phyloP scores from a whole-genome alignment of 495 filamentous ascomycete genomes.

The Alectoria sarmentosa region DNA sequence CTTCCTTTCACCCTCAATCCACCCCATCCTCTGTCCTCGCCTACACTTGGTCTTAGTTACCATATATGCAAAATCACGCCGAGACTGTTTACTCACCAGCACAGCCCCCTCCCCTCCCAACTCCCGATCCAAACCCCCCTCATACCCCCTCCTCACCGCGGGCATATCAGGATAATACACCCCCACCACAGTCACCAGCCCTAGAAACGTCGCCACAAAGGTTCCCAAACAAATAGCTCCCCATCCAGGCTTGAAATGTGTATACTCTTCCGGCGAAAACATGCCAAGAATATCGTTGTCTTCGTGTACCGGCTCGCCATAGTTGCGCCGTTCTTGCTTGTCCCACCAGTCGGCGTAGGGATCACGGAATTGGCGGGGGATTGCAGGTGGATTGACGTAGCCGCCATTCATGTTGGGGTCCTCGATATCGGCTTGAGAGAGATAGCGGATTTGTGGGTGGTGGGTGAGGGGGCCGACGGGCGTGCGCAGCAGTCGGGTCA shows the following conservation, averaged over 20 bases:
- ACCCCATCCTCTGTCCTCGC: conserved; percentile 23
- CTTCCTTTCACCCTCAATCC: conserved; percentile 13
- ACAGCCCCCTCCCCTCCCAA: conserved; percentile 61
- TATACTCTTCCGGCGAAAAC: conserved; percentile 86
- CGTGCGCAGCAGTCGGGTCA: conserved; percentile 31
- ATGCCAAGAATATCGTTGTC: conserved; percentile 93
- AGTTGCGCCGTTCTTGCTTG: conserved; percentile 93
- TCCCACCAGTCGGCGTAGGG: conserved; percentile 97
- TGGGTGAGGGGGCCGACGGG: conserved; percentile 22
- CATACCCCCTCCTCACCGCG: conserved; percentile 69
- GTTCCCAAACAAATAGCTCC: conserved; percentile 64
- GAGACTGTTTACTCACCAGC: conserved; percentile 31
- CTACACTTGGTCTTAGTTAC: conserved; percentile 9
- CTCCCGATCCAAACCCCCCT: conserved; percentile 76
- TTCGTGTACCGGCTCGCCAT: conserved; percentile 90
- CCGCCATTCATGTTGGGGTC: conserved; percentile 85
- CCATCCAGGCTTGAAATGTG: conserved; percentile 65
- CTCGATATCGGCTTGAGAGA: conserved; percentile 53
- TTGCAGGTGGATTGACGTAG: conserved; percentile 77
- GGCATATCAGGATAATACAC: conserved; percentile 79
- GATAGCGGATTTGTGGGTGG: conserved; percentile 42
- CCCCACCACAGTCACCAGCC: conserved; percentile 64
- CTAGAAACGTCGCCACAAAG: conserved; percentile 64
- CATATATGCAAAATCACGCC: not conserved
- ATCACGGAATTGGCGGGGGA: conserved; percentile 85